Evolutionary conservation across 257 asterid genomes (phyloP), one percentile per base, ranked within the genome.

Genomic region (Striga asiatica): DNA sequence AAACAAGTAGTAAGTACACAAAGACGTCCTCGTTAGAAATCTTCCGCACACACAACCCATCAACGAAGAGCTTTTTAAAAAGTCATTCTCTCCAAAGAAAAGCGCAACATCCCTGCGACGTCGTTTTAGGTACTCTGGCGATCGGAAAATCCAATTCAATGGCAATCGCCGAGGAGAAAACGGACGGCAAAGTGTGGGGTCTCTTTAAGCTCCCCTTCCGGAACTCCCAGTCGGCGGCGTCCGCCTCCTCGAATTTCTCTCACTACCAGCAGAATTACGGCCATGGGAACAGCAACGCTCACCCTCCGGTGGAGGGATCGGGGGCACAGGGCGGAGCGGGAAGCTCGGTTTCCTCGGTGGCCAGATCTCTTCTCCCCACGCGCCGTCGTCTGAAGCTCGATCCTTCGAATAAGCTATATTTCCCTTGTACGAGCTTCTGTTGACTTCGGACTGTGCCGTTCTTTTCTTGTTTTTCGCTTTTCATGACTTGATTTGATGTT

Each of bases 381-480:
- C 86, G 95, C 28, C 96, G 92, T 18, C 98, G 95, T 62, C 66
- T 91, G 89, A 89, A 86, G 73, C 98, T 89, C 52, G 96, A 91
- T 77, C 98, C 96, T 16, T 71, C 98, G 2, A 76, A 69, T 60
- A 83, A 81, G 81, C 95, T 91, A 47, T 87, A 75, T 63, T 91
- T 91, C 60, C 96, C 96, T 24, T 78, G 98, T 91, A 74, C 41
- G 77, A 22, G 4, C 59, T 31, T 38, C 19, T 22, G 34, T 23
- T 58, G 6, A 34, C 31, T 34, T 23, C 54, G 1, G 50, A 32
- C 32, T 17, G 29, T 6, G 12, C n/a, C n/a, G n/a, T n/a, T n/a
- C n/a, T 57, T 14, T 50, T 49, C 18, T 16, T 22, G 13, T 14
- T 16, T 21, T 41, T 42, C 48, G 37, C 24, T 5, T 50, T 20